Percentiles rank a stretch among this genome's conserved stretches.
These are phyloP conservation scores for Pachysolen tannophilus DNA, from an alignment of 805 yeast species.

Conservation along the genomic window DNA sequence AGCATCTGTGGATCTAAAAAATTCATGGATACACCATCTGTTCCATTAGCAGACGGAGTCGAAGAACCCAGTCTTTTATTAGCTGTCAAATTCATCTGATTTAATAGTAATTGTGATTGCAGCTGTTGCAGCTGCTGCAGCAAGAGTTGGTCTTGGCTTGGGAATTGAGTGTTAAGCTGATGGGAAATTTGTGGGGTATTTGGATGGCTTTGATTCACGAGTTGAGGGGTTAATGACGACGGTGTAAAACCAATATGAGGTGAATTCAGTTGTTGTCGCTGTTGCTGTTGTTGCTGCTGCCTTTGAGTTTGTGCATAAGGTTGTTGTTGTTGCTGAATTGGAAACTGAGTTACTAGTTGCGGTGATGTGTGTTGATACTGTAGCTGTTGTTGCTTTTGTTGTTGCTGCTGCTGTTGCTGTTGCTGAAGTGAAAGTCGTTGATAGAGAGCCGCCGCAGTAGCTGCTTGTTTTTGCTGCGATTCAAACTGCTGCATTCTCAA, in stretches of 20 bases:
- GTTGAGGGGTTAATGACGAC: not conserved
- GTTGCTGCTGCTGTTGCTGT: conserved; percentile 18
- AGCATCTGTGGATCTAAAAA: not conserved
- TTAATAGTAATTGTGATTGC: too few species aligned
- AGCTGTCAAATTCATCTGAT: too few species aligned
- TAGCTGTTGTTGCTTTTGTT: conserved; percentile 9
- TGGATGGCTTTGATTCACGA: not conserved
- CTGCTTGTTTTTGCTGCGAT: conserved; percentile 2
- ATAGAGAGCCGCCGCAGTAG: conserved; percentile 14
- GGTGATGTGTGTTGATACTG: conserved; percentile 4
- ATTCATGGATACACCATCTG: too few species aligned
- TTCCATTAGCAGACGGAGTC: too few species aligned
- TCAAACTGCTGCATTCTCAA: conserved; percentile 19
- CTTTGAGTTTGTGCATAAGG: conserved; percentile 6
- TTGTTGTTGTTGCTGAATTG: conserved; percentile 9
- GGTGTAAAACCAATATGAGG: not conserved
- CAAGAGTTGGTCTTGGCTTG: not conserved
- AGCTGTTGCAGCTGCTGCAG: not conserved
- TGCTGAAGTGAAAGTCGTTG: conserved; percentile 17
- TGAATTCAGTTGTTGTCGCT: conserved; percentile 5
- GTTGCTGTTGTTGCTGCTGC: conserved; percentile 7
- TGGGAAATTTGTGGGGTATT: not conserved
- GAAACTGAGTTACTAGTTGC: too few species aligned
- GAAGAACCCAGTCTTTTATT: too few species aligned
- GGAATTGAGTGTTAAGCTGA: conserved; percentile 1